These are phyloP conservation scores for Furculomyces boomerangus DNA, from an alignment of 371 early-diverging fungal species.

Conservation along the genomic window DNA sequence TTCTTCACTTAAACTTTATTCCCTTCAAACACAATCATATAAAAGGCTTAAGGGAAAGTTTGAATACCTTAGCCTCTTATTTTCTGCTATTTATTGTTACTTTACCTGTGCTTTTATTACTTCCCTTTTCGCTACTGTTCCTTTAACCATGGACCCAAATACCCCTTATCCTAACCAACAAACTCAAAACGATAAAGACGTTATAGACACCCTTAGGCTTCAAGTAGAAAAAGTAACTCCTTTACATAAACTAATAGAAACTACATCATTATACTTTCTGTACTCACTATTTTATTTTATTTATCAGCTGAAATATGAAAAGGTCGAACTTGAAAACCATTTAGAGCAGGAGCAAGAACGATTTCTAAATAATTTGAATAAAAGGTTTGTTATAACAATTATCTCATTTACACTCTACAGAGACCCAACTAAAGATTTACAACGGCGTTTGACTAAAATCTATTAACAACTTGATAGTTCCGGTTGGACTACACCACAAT, in stretches of 20 bases:
- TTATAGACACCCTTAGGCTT: not conserved
- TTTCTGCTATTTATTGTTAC: no score
- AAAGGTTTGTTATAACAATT: not conserved
- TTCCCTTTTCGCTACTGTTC: no score
- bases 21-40: no score
- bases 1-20: no score
- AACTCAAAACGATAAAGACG: not conserved
- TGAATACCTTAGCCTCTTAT: no score
- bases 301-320: constrained; percentile 24
- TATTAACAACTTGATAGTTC: not conserved
- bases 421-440: not conserved
- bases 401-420: not conserved
- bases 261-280: not conserved
- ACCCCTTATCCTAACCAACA: no score
- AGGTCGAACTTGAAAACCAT: constrained; percentile 59
- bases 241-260: not conserved
- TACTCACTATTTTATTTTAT: not conserved
- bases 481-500: not conserved
- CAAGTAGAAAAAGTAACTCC: not conserved
- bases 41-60: no score
- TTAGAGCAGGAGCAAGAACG: constrained; percentile 72
- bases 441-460: not conserved
- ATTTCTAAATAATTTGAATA: constrained; percentile 36
- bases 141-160: no score
- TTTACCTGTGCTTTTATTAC: no score